Percentiles rank a stretch among this genome's conserved stretches.
Conservation (phyloP, 1,284 basidiomycete genomes). For the Ceratobasidium sp. region DNA sequence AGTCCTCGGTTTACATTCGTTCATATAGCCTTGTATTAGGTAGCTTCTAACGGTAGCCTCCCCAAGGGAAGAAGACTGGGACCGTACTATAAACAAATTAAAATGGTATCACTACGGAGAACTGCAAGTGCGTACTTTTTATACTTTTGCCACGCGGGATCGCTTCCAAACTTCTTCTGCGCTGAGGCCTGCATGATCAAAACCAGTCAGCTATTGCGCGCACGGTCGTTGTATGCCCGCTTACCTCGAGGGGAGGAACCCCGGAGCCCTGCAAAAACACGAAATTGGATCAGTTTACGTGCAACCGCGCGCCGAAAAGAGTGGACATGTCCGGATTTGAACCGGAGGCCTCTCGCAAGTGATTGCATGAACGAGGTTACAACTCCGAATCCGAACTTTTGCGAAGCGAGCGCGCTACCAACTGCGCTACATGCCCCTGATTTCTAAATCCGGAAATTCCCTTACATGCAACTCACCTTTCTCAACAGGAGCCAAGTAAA, state of each 20-base stretch:
- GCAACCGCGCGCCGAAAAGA: neutral
- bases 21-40: neutral
- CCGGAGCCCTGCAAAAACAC: neutral
- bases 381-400: neutral
- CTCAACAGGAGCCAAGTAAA: slow-evolving; percentile 73
- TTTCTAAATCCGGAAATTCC: neutral
- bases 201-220: slow-evolving; percentile 53
- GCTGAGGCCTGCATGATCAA: slow-evolving; percentile 59
- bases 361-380: neutral
- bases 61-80: slow-evolving; percentile 62
- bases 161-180: slow-evolving; percentile 75
- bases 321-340: slow-evolving; percentile 31
- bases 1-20: neutral
- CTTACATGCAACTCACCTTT: slow-evolving; percentile 59
- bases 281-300: neutral
- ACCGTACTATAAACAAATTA: slow-evolving; percentile 49
- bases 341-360: slow-evolving; percentile 28
- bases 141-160: slow-evolving; percentile 74
- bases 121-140: slow-evolving; percentile 63
- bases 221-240: slow-evolving; percentile 1
- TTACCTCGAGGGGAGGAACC: neutral
- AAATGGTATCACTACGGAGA: slow-evolving; percentile 7
- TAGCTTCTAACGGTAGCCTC: slow-evolving; percentile 37
- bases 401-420: slow-evolving; percentile 39
- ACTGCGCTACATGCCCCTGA: slow-evolving; percentile 31